Evolutionary conservation across 352 stramenopile genomes (phyloP).

Genomic region (Pythium volutum): DNA sequence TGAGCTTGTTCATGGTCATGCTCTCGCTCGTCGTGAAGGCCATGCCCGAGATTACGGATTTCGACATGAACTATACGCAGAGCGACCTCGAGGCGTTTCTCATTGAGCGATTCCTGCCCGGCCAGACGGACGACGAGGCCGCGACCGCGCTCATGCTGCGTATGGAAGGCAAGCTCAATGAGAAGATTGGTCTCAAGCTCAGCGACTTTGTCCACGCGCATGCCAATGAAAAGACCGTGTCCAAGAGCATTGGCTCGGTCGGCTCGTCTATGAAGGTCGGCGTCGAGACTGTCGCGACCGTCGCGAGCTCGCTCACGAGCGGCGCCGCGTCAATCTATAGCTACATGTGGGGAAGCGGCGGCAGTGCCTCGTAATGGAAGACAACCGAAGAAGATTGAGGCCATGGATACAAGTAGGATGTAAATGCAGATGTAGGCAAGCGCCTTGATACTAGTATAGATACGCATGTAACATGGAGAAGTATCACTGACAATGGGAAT

Average conservation of each 20-base stretch:
- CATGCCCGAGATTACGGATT: conserved; percentile 83
- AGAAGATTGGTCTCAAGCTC: conserved; percentile 82
- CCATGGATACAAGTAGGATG: not conserved
- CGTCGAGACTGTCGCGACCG: conserved; percentile 76
- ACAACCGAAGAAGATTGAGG: not conserved
- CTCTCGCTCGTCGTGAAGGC: conserved; percentile 79
- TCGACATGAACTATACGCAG: conserved; percentile 82
- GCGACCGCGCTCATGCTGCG: conserved; percentile 75
- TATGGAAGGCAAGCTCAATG: conserved; percentile 87
- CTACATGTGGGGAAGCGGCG: conserved; percentile 67
- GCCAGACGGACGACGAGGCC: conserved; percentile 78
- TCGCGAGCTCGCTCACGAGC: conserved; percentile 71
- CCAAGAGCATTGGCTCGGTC: conserved; percentile 75
- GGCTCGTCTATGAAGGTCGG: conserved; percentile 78
- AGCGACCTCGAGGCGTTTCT: conserved; percentile 82
- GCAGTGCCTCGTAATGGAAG: not conserved
- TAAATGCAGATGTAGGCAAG: not conserved
- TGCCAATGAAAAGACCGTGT: conserved; percentile 82
- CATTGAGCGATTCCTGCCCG: conserved; percentile 78
- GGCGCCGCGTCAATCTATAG: conserved; percentile 82
- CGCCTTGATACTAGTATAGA: not conserved
- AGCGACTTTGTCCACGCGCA: conserved; percentile 86
- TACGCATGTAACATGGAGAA: not conserved
- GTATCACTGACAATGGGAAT: no score
- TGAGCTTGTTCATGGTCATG: conserved; percentile 88